phyloP scores from a whole-genome alignment of 768 basidiomycete genomes.

The Mycena albidolilacea region DNA sequence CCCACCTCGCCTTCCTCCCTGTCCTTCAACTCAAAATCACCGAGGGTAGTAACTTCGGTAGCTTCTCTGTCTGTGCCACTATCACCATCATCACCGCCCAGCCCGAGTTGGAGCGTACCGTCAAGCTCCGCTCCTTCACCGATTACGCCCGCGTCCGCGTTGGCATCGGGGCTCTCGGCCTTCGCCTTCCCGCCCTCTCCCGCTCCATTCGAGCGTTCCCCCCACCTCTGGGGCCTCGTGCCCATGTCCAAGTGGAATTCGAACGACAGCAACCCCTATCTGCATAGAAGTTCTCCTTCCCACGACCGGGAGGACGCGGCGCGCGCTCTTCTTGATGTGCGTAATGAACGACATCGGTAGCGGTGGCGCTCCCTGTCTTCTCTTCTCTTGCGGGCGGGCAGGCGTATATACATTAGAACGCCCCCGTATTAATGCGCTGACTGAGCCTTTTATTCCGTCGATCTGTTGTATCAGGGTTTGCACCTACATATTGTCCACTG shows the following conservation, averaged over 20 bases:
- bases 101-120: background rate
- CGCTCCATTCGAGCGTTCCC: background rate
- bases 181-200: background rate
- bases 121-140: background rate
- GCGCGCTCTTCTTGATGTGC: no score
- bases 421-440: no score
- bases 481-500: no score
- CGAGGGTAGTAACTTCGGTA: background rate
- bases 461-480: no score
- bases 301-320: no score
- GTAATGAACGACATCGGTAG: no score
- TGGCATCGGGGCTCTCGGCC: background rate
- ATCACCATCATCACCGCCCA: background rate
- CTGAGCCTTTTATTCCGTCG: no score
- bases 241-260: background rate
- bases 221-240: background rate
- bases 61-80: background rate
- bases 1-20: background rate
- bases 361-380: no score
- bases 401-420: no score
- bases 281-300: background rate
- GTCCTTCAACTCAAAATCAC: background rate
- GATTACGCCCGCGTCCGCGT: background rate
- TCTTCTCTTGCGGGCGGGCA: no score
- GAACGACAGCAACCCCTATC: background rate